Evolutionary conservation across 345 rosid genomes (phyloP).

Genomic region (Eucalyptus tenuipes): DNA sequence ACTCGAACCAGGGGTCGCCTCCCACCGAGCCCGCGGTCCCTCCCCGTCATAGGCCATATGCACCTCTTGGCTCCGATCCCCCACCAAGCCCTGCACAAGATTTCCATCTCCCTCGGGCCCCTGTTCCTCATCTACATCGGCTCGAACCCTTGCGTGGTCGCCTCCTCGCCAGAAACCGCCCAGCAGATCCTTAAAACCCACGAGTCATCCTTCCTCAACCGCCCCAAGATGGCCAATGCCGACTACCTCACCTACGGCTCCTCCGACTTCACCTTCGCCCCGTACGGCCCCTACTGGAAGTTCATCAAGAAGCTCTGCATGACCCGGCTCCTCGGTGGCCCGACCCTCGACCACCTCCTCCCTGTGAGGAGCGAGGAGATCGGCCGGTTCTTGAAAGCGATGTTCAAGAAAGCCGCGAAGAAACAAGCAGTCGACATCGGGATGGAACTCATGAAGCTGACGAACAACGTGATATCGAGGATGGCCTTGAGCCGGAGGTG

Average conservation of each 20-base stretch:
- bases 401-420: constrained; percentile 24
- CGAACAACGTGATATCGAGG: constrained; percentile 47
- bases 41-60: constrained; percentile 65
- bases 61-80: constrained; percentile 52
- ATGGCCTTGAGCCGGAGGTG: constrained; percentile 45
- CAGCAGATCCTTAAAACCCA: constrained; percentile 51
- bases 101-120: constrained; percentile 43
- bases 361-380: constrained; percentile 35
- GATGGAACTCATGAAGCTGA: constrained; percentile 39
- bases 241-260: constrained; percentile 77
- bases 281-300: constrained; percentile 64
- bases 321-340: constrained; percentile 48
- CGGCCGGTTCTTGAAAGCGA: constrained; percentile 12
- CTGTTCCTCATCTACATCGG: constrained; percentile 55
- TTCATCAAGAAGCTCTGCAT: constrained; percentile 72
- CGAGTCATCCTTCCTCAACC: constrained; percentile 46
- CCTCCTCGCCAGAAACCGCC: constrained; percentile 39
- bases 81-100: constrained; percentile 58
- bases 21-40: constrained; percentile 51
- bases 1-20: neutral
- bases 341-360: constrained; percentile 26
- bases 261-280: constrained; percentile 53
- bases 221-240: constrained; percentile 31
- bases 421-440: constrained; percentile 28
- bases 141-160: constrained; percentile 51